Base-by-base conservation (phyloP, 2,329 filamentous ascomycete genomes). In the Chaetomium olivaceum region DNA sequence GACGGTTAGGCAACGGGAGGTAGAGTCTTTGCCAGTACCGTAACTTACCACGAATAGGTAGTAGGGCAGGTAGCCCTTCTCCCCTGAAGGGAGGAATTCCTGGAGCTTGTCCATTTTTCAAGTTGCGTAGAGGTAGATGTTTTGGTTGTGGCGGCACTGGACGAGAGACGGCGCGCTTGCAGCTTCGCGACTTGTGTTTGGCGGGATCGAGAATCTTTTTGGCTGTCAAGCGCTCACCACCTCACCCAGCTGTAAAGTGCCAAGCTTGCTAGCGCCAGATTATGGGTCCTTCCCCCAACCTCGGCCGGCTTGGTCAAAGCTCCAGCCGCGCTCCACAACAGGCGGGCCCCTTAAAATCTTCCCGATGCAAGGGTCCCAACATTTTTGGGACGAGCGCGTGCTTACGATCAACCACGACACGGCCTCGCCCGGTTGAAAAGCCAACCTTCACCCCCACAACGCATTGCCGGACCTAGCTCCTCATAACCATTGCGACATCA, bases 31-130 rank as follows among this genome's bases (percentile, higher is more conserved):
- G 29, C 43, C 14, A 16, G 29, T 33, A 21, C 54, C 8, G 11
- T 21, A 25, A 72, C 83, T 70, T 78, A 87, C 85, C 57, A 85
- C 73, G 62, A 86, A 77, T 76, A 88, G 84, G 73, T 87, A 87
- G 71, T 85, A 86, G 27, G 85, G 85, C 64, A 88, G 72, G 67
- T 84, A 78, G 67, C 85, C 85, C 73, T 86, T 80, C 57, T 80
- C 79, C 1, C 76, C 74, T 3, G 85, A 83, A 29, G 84, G 80
- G 19, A 80, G 73, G 56, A 81, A 77, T 25, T 76, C 73, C 64
- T 78, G 75, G 62, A 86, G 50, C 2, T 76, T 67, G 43, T 84
- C 82, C 82, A 87, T 85, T 39, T 29, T 43, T 43, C 5, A 7
- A 19, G 5, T 19, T 43, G 16, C 14, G 14, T 11, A 3, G 36